Percentiles rank a stretch among this genome's conserved stretches.
Evolutionary conservation across 2,329 filamentous ascomycete genomes (phyloP).

Genomic region (Aspergillus ochraceus): DNA sequence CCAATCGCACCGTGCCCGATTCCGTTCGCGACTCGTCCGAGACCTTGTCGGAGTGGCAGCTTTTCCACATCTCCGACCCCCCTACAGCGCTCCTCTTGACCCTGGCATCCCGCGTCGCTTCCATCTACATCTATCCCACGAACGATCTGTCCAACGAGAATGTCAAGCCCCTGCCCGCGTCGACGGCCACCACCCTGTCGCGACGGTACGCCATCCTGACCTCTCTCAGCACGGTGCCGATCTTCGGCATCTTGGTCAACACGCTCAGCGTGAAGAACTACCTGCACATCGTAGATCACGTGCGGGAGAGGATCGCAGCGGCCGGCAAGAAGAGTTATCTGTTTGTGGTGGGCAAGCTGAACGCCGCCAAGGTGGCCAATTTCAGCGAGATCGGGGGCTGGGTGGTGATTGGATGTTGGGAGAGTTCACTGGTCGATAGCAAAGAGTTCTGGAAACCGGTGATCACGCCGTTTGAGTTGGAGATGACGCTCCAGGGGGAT

Average conservation of each 20-base stretch:
- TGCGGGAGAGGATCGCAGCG: constrained; percentile 69
- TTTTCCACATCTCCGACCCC: constrained; percentile 84
- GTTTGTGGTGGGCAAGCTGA: constrained; percentile 94
- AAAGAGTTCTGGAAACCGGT: constrained; percentile 86
- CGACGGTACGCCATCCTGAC: constrained; percentile 87
- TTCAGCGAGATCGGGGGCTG: constrained; percentile 94
- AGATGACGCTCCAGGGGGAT: constrained; percentile 73
- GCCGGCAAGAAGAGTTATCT: constrained; percentile 95
- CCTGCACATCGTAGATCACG: constrained; percentile 72
- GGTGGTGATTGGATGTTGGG: constrained; percentile 98
- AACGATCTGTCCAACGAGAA: constrained; percentile 28
- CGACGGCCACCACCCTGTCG: constrained; percentile 63
- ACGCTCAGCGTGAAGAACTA: constrained; percentile 92
- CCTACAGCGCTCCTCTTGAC: constrained; percentile 82
- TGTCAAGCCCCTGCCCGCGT: constrained; percentile 47
- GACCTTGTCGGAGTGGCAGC: constrained; percentile 63
- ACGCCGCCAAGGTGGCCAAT: constrained; percentile 93
- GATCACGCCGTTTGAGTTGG: constrained; percentile 92
- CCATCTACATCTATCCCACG: constrained; percentile 75
- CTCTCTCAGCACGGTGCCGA: constrained; percentile 72
- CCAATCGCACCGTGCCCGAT: constrained; percentile 72
- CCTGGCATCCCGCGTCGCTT: constrained; percentile 76
- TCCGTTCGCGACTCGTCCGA: constrained; percentile 47
- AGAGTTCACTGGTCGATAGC: constrained; percentile 87
- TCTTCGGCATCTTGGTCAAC: constrained; percentile 94